Conservation (phyloP, 225 moss, liverwort and hornwort genomes). For the Pleurozium schreberi region DNA sequence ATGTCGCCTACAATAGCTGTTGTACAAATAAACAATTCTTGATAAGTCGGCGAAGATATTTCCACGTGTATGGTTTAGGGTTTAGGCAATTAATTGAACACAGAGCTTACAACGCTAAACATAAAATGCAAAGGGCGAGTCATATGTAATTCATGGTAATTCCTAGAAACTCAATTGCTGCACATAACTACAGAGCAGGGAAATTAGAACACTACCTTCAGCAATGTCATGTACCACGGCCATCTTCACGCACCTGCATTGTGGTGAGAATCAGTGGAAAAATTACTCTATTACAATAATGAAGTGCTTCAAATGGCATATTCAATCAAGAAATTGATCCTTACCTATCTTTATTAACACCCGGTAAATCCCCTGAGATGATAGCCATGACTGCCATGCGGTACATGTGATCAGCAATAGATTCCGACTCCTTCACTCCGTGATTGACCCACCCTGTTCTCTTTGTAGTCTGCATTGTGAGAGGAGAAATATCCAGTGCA, state of each 20-base stretch:
- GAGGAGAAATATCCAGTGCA: neutral
- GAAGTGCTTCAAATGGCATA: neutral
- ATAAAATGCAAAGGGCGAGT: neutral
- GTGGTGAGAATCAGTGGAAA: neutral
- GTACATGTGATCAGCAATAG: constrained; percentile 98
- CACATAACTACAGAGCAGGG: neutral
- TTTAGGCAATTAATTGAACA: neutral
- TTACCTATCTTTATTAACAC: constrained; percentile 88
- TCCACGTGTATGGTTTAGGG: neutral
- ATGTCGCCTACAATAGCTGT: constrained; percentile 95
- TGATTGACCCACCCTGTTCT: constrained; percentile 97
- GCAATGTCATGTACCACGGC: constrained; percentile 98
- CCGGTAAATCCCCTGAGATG: constrained; percentile 72
- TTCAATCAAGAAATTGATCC: neutral
- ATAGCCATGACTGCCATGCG: constrained; percentile 97
- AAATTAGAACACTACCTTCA: constrained; percentile 36
- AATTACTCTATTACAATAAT: neutral
- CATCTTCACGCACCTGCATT: constrained; percentile 90
- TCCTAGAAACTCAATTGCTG: neutral
- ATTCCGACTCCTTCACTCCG: constrained; percentile 85
- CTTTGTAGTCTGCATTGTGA: constrained; percentile 68
- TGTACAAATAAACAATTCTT: neutral
- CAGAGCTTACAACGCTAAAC: neutral
- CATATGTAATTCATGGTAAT: neutral
- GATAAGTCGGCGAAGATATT: neutral